Base-by-base conservation (phyloP, 148 eudicot species). In the Cornus suecica region DNA sequence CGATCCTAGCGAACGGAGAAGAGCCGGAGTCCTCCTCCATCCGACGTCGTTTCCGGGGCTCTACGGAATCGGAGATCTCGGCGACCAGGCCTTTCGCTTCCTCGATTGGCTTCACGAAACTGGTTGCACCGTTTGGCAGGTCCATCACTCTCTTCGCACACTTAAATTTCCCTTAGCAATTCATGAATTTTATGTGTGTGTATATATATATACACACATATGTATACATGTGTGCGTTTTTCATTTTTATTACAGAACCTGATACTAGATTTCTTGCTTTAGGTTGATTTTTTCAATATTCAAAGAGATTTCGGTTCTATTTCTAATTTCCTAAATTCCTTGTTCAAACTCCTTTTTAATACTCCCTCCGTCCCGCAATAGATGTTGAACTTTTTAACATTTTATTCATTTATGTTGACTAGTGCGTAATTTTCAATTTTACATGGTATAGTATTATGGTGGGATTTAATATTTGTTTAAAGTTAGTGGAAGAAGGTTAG, bases 71-170 rank as follows among this genome's bases (percentile, higher is more conserved):
- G 99, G 99, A 6, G 99, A 95, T 79, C 78, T 95, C 22, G 99
- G 99, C 1, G 81, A 88, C 3, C 74, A 85, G 72, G 91, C 91
- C 4, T 88, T 91, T 68, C 73, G 80, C 8, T 95, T 95, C 71
- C 70, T 95, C 20, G 99, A 95, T 78, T 95, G 97, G 97, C 92
- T 92, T 81, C 86, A 85, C 42, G 69, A 76, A 23, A 68, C 93
- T 77, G 99, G 99, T 61, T 95, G 93, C 86, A 85, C 97, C 27
- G 78, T 95, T 74, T 95, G 99, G 99, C 99, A 95, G 99, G 99
- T 86, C 25, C 41, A 18, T 58, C 25, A 18, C 0, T 58, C 22
- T 1, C 0, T 58, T 58, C 24, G n/a, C 15, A 0, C 54, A 48
- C 18, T 48, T 48, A 16, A 48, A 14, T 58, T 58, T 58, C 1